phyloP scores from a whole-genome alignment of 1,139 yeast species.

The Entelexis sorbosivorans region DNA sequence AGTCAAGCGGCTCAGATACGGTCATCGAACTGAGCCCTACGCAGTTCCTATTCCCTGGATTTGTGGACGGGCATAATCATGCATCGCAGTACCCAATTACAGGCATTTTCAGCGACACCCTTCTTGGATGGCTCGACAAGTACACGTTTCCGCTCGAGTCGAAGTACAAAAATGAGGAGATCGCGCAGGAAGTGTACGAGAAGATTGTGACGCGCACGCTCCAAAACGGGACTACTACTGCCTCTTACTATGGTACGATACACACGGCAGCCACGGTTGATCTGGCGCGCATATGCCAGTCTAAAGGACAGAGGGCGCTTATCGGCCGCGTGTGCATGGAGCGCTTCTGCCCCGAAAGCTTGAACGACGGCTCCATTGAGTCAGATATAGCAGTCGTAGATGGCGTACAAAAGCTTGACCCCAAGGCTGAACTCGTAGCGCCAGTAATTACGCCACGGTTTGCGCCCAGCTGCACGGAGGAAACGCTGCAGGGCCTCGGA shows the following conservation, averaged over 20 bases:
- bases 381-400: slow-evolving; percentile 46
- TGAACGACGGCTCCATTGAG: slow-evolving; percentile 59
- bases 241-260: slow-evolving; percentile 81
- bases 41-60: slow-evolving; percentile 70
- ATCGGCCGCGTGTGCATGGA: slow-evolving; percentile 96
- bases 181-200: slow-evolving; percentile 53
- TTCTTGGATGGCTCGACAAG: slow-evolving; percentile 75
- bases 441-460: slow-evolving; percentile 89
- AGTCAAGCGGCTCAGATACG: background rate
- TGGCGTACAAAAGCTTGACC: slow-evolving; percentile 45
- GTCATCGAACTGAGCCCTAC: slow-evolving; percentile 22
- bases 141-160: slow-evolving; percentile 86
- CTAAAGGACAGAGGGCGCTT: slow-evolving; percentile 71
- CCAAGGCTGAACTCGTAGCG: slow-evolving; percentile 39
- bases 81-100: slow-evolving; percentile 94
- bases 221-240: slow-evolving; percentile 77
- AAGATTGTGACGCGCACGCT: slow-evolving; percentile 59
- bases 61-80: slow-evolving; percentile 89
- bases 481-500: slow-evolving; percentile 55
- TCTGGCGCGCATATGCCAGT: slow-evolving; percentile 60
- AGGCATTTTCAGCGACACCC: slow-evolving; percentile 81
- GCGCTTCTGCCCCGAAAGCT: slow-evolving; percentile 55
- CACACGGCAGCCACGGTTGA: slow-evolving; percentile 64
- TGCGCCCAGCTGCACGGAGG: slow-evolving; percentile 75
- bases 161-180: slow-evolving; percentile 39